These are phyloP conservation scores for Peronosclerospora sorghi DNA, from an alignment of 352 stramenopile species.

Conservation along the genomic window DNA sequence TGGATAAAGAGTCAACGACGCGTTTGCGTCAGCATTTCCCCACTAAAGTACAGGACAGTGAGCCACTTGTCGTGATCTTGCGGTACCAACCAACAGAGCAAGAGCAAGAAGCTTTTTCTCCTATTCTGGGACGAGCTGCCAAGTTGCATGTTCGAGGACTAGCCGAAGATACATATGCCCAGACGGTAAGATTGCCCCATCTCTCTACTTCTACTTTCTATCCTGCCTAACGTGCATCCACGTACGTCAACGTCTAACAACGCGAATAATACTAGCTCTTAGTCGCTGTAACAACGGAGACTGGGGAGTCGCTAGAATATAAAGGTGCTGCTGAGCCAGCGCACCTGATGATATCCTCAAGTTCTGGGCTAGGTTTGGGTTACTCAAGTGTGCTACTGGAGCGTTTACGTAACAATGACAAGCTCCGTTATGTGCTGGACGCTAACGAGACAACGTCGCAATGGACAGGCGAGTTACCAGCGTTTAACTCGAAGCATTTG, in stretches of 20 bases:
- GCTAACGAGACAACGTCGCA: conserved; percentile 14
- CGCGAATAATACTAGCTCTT: conserved; percentile 28
- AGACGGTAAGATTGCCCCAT: conserved; percentile 23
- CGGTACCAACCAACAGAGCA: conserved; percentile 62
- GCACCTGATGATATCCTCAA: conserved; percentile 48
- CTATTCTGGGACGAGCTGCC: conserved; percentile 45
- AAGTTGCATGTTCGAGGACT: conserved; percentile 55
- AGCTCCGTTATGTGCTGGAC: conserved; percentile 43
- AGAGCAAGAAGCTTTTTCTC: conserved; percentile 65
- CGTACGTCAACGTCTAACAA: too few relatives aligned
- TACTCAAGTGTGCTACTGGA: conserved; percentile 70
- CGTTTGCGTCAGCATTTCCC: conserved; percentile 45
- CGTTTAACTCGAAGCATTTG: conserved; percentile 59
- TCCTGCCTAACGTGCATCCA: too few relatives aligned
- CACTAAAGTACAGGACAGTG: conserved; percentile 25
- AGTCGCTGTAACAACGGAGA: conserved; percentile 49
- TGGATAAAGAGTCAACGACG: conserved; percentile 40
- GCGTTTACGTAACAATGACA: conserved; percentile 50
- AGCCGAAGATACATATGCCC: conserved; percentile 50
- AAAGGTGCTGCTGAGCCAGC: conserved; percentile 27
- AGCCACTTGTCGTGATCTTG: conserved; percentile 59
- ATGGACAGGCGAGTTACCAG: conserved; percentile 54
- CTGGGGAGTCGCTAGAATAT: conserved; percentile 52
- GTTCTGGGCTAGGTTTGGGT: conserved; percentile 35
- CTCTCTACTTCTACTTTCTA: too few relatives aligned